Base-by-base conservation (phyloP, 805 yeast species). In the Candida silvatica region DNA sequence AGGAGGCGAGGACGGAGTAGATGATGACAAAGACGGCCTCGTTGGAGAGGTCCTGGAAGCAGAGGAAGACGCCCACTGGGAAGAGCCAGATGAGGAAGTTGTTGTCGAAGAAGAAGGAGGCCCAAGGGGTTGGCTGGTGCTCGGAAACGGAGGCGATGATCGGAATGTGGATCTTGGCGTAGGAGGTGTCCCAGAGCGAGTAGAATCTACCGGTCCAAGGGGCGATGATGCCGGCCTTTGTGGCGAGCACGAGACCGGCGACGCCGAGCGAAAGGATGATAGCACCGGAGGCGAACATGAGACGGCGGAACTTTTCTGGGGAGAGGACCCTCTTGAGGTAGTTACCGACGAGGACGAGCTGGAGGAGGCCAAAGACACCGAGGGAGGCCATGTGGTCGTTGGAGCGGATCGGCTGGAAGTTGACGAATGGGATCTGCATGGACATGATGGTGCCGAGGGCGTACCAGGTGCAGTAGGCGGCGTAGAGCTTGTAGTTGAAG, bases 41-140 rank as follows among this genome's bases (percentile, higher is more conserved):
- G 56, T 92, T 84, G 37, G 77, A 72, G 53, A 92, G 68, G 40
- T 92, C 96, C 59, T 83, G 83, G 73, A 92, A 83, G 47, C 90
- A 71, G 46, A 92, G 61, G 64, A 83, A 92, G 33, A 94, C 81
- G 44, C 98, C 99, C 5, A 88, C 97, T 35, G 99, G 98, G 84
- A 92, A 92, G 47, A 92, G 69, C 98, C 98, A 94, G 51, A 90
- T 84, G 61, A 92, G 69, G 69, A 90, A 74, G 51, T 78, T 84
- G 34, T 92, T 80, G 59, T 92, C 98, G 56, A 90, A 85, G 73
- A 86, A 92, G 59, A 92, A 94, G 9, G 97, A 77, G 8, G 97
- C 95, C 99, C 99, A 92, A 4, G 98, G 95, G n/a, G 97, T 90
- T 40, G 99, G 99, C 69, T 92, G 99, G 67, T 92, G 99, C 66